Evolutionary conservation across 2,329 filamentous ascomycete genomes (phyloP), one percentile per base, ranked within the genome.

Genomic region (Xylariaceae sp.): DNA sequence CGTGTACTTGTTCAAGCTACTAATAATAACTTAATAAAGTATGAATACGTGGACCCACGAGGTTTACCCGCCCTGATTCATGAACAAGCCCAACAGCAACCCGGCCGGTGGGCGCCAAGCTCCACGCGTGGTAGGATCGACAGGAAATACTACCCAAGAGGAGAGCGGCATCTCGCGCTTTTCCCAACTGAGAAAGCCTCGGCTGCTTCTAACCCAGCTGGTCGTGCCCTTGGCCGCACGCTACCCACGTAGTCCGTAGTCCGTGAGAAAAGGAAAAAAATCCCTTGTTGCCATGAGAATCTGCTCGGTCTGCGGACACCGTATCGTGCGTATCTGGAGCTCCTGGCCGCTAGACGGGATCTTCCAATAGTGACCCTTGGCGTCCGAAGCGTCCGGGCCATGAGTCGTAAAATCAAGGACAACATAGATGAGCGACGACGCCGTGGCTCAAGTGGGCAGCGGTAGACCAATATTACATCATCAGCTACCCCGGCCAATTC

Each of bases 151-250:
- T 41, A 32, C 49, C 51, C 32, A 47, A 37, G 43, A 47, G 9
- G 32, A 30, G 45, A 19, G 32, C 51, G 43, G 50, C 49, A 55
- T 37, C 19, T 51, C 22, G 50, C 56, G 48, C 56, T 49, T 59
- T 40, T 3, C 56, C 56, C 22, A 43, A 56, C 44, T 41, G 13
- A 46, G 55, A 45, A n/a, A 37, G 36, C 47, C 50, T 54, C 47
- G 46, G 56, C 44, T 51, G 34, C 40, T 15, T 18, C 52, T 48
- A 21, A 44, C 34, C 52, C 46, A 29, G 46, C 34, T 47, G 26
- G 45, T 47, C 44, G 13, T 44, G 39, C 21, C n/a, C 41, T 40
- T 47, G 41, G 41, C 41, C 19, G 6, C 10, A 15, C 5, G 40
- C 32, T 42, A 26, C 43, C 41, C 39, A 51, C 39, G 44, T 36